Conservation (phyloP, 805 yeast species). For the Metschnikowia colocasiae region DNA sequence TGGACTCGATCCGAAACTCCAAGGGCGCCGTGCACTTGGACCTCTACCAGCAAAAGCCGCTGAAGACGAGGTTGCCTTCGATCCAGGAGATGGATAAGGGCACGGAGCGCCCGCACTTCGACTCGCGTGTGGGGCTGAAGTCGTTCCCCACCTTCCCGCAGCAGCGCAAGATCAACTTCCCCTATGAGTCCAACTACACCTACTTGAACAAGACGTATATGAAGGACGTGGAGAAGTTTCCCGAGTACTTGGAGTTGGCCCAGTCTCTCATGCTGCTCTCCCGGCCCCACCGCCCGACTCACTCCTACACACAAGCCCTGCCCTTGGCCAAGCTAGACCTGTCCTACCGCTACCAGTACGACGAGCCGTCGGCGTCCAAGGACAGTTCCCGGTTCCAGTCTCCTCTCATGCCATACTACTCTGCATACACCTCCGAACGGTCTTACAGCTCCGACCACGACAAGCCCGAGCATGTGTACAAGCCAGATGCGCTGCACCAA, state of each 20-base stretch:
- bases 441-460: too few species aligned
- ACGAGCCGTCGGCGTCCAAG: too few species aligned
- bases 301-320: neutral
- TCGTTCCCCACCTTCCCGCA: slow-evolving; percentile 20
- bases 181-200: slow-evolving; percentile 51
- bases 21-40: neutral
- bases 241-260: slow-evolving; percentile 47
- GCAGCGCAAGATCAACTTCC: slow-evolving; percentile 43
- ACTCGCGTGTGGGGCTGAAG: slow-evolving; percentile 34
- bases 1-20: slow-evolving; percentile 33
- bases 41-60: neutral
- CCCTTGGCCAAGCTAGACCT: neutral
- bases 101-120: slow-evolving; percentile 31
- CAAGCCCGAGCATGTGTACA: too few species aligned
- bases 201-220: slow-evolving; percentile 47
- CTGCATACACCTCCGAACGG: too few species aligned
- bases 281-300: slow-evolving; percentile 5
- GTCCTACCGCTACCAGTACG: neutral
- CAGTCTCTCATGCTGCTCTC: slow-evolving; percentile 39
- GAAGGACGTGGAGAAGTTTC: slow-evolving; percentile 46
- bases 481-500: neutral
- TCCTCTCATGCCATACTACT: neutral
- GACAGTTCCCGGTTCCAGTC: neutral
- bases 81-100: slow-evolving; percentile 10
- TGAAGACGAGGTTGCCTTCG: slow-evolving; percentile 11